A percentile compares a stretch with the other conserved stretches of the same genome.
Conservation (phyloP, 2,329 filamentous ascomycete genomes). For the Ceratocystis alfenasii region DNA sequence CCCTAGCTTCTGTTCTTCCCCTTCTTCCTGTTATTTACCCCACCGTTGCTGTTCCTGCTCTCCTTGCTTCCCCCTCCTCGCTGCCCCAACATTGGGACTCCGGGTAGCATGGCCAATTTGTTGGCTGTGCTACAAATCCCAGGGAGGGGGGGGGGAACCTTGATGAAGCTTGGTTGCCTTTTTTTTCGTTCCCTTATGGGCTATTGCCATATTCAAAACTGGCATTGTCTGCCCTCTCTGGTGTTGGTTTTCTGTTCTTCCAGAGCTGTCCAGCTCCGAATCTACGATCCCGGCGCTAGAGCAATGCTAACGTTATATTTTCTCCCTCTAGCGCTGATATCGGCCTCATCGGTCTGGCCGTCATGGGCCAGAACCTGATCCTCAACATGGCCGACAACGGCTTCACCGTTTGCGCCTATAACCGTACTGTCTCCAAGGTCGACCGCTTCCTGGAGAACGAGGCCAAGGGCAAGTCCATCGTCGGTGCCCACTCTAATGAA, state of each 20-base stretch:
- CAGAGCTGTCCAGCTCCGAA: not conserved
- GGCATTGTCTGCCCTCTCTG: no score
- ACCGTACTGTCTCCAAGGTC: slow-evolving; percentile 97
- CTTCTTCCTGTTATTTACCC: not conserved
- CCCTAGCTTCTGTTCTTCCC: not conserved
- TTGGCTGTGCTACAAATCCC: no score
- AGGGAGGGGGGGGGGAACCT: no score
- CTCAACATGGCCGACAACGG: slow-evolving; percentile 81
- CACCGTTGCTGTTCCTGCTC: not conserved
- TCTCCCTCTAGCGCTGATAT: slow-evolving; percentile 61
- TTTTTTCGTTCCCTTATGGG: no score
- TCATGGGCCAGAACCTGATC: slow-evolving; percentile 84
- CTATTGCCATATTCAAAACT: no score
- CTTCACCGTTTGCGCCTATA: slow-evolving; percentile 96
- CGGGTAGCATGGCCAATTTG: no score
- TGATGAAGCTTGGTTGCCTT: no score
- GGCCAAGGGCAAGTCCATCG: slow-evolving; percentile 88
- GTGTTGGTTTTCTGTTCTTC: no score
- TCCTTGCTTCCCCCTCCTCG: not conserved
- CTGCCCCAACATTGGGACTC: not conserved
- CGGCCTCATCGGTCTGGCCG: slow-evolving; percentile 83
- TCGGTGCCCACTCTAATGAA: slow-evolving; percentile 84
- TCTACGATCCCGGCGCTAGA: not conserved
- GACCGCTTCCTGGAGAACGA: slow-evolving; percentile 85
- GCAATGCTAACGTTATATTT: slow-evolving; percentile 39